Evolutionary conservation across 805 yeast species (phyloP).

Genomic region (Schwanniomyces vanrijiae): DNA sequence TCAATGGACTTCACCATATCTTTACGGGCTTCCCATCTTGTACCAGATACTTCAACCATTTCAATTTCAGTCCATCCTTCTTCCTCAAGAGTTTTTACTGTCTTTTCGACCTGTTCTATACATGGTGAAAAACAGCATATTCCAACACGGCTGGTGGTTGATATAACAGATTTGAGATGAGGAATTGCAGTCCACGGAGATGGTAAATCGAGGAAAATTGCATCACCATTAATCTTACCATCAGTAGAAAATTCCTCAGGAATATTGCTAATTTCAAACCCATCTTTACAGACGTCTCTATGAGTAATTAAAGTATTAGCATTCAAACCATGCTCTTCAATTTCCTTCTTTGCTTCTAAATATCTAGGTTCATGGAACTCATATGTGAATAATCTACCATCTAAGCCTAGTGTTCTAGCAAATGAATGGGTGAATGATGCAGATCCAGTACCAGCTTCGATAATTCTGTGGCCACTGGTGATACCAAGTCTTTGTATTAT

Average conservation of each 20-base stretch:
- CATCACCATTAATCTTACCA: conserved; percentile 56
- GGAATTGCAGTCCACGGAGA: conserved; percentile 97
- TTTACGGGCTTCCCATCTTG: conserved; percentile 85
- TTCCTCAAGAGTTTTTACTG: conserved; percentile 70
- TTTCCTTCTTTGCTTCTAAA: conserved; percentile 75
- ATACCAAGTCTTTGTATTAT: conserved; percentile 81
- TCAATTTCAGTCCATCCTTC: conserved; percentile 85
- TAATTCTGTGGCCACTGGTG: conserved; percentile 70
- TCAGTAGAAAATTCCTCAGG: conserved; percentile 21
- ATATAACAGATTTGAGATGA: conserved; percentile 59
- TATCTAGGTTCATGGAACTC: conserved; percentile 90
- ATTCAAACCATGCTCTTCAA: conserved; percentile 66
- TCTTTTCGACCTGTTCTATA: conserved; percentile 91
- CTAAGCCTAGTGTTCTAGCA: conserved; percentile 67
- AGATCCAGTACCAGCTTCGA: conserved; percentile 98
- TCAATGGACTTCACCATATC: conserved; percentile 80
- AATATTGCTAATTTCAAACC: conserved; percentile 57
- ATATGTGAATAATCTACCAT: conserved; percentile 73
- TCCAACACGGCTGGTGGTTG: conserved; percentile 53
- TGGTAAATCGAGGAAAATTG: conserved; percentile 88
- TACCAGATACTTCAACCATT: conserved; percentile 87
- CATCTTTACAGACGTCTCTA: conserved; percentile 88
- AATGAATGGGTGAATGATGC: conserved; percentile 94
- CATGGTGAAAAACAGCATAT: conserved; percentile 98
- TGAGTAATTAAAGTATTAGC: conserved; percentile 70